A percentile compares a stretch with the other conserved stretches of the same genome.
Conservation (phyloP, 352 stramenopile genomes). For the Phytophthora tubulina region DNA sequence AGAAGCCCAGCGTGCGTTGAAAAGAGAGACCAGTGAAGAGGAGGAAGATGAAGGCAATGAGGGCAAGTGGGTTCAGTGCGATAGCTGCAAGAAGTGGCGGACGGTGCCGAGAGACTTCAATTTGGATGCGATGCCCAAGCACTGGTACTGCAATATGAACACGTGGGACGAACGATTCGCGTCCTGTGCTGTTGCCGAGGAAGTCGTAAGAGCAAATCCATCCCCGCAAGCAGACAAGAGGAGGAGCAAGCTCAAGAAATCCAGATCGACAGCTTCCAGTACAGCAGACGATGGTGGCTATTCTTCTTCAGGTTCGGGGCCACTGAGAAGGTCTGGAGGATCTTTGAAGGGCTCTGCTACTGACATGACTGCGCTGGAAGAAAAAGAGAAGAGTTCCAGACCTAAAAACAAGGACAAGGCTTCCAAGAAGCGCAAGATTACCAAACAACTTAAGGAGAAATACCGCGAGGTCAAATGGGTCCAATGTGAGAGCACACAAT, state of each 20-base stretch:
- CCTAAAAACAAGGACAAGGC: constrained; percentile 72
- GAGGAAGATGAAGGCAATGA: constrained; percentile 60
- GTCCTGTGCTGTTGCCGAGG: constrained; percentile 91
- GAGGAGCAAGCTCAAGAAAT: constrained; percentile 49
- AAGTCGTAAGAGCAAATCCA: constrained; percentile 66
- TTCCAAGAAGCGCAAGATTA: constrained; percentile 81
- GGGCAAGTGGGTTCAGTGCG: constrained; percentile 96
- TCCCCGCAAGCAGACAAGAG: constrained; percentile 41
- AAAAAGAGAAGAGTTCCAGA: constrained; percentile 39
- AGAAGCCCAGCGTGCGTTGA: constrained; percentile 34
- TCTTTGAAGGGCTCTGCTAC: constrained; percentile 31
- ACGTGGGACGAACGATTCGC: constrained; percentile 89
- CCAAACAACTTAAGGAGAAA: constrained; percentile 84
- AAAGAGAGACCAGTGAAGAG: constrained; percentile 34
- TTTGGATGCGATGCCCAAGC: constrained; percentile 91
- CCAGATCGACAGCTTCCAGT: constrained; percentile 30
- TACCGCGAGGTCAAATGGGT: constrained; percentile 94
- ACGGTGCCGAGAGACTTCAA: constrained; percentile 92
- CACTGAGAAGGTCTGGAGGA: constrained; percentile 33
- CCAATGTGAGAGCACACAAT: constrained; percentile 94
- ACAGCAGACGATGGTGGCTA: constrained; percentile 46
- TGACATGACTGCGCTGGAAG: constrained; percentile 32
- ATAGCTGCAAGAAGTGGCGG: constrained; percentile 96
- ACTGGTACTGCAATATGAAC: constrained; percentile 98
- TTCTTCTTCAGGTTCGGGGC: constrained; percentile 48